phyloP scores from a whole-genome alignment of 106 monocot species.

The Acorus gramineus region DNA sequence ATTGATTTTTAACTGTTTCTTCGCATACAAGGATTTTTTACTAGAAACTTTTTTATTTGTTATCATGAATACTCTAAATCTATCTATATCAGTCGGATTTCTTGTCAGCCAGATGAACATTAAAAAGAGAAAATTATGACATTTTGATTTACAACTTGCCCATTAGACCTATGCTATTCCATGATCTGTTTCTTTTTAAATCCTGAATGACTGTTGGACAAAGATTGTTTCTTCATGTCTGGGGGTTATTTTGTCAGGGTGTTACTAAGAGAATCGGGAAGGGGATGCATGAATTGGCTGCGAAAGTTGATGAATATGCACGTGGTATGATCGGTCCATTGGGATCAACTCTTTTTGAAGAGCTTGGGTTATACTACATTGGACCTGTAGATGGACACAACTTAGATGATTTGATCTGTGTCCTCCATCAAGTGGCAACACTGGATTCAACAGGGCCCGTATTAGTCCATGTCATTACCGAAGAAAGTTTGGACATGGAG shows the following conservation, averaged over 20 bases:
- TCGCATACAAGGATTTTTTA: neutral
- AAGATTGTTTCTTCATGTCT: neutral
- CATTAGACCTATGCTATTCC: too few relatives aligned
- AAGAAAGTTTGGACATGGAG: constrained; percentile 17
- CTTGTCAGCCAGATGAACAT: neutral
- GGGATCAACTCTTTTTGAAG: constrained; percentile 78
- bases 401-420: constrained; percentile 63
- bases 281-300: constrained; percentile 63
- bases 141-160: too few relatives aligned
- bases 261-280: constrained; percentile 67
- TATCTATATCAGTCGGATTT: neutral
- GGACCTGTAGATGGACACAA: constrained; percentile 74
- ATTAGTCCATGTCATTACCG: constrained; percentile 60
- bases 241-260: constrained; percentile 28
- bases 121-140: too few relatives aligned
- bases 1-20: neutral
- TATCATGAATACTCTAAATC: neutral
- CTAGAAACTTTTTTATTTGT: neutral
- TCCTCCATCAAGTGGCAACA: constrained; percentile 52
- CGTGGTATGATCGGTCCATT: constrained; percentile 70
- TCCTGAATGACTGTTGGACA: neutral
- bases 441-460: constrained; percentile 65
- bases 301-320: constrained; percentile 78
- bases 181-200: too few relatives aligned
- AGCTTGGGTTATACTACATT: constrained; percentile 82